Conservation (phyloP, 208 protist genomes). For the Crithidia acanthocephali region DNA sequence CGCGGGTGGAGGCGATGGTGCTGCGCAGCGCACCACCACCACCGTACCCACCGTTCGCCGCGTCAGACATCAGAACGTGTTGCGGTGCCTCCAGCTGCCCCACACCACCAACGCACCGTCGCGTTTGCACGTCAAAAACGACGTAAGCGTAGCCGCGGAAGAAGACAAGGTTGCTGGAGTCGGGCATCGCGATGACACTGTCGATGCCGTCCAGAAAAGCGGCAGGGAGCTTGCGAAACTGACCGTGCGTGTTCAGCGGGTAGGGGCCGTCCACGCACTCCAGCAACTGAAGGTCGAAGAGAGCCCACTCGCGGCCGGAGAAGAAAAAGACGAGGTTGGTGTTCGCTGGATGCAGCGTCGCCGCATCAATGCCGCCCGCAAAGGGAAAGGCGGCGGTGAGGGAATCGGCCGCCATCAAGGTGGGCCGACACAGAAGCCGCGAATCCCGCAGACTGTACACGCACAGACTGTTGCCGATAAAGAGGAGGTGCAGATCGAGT, state of each 20-base stretch:
- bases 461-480: slow-evolving; percentile 29
- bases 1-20: background rate
- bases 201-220: slow-evolving; percentile 29
- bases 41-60: background rate
- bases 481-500: slow-evolving; percentile 22
- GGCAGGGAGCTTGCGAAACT: slow-evolving; percentile 35
- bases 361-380: slow-evolving; percentile 37
- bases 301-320: slow-evolving; percentile 51
- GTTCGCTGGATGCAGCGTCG: slow-evolving; percentile 47
- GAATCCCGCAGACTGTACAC: slow-evolving; percentile 32
- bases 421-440: slow-evolving; percentile 41
- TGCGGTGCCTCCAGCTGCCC: slow-evolving; percentile 11
- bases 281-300: slow-evolving; percentile 49
- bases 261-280: slow-evolving; percentile 34
- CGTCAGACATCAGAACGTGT: background rate
- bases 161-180: slow-evolving; percentile 25
- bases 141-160: slow-evolving; percentile 33
- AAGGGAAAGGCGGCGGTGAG: slow-evolving; percentile 50
- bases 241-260: slow-evolving; percentile 12
- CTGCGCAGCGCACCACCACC: background rate
- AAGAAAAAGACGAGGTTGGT: slow-evolving; percentile 66
- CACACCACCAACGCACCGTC: slow-evolving; percentile 28
- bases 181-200: slow-evolving; percentile 22
- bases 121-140: slow-evolving; percentile 21
- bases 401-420: slow-evolving; percentile 25